These are phyloP conservation scores for Tillandsia leiboldiana DNA, from an alignment of 176 grass and related monocot genomes.

Conservation along the genomic window DNA sequence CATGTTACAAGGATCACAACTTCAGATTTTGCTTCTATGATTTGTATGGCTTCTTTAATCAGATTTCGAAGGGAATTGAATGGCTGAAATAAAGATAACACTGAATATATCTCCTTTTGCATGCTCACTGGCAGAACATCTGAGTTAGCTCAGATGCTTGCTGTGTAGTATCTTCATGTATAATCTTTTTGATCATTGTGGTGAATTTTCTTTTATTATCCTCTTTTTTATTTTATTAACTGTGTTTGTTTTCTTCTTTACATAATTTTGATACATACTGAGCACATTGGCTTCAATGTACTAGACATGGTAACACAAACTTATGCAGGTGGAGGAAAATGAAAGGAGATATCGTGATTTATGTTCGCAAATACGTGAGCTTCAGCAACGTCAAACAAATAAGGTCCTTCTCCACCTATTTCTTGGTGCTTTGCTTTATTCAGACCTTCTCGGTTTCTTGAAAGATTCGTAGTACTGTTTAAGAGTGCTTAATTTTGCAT, in stretches of 20 bases:
- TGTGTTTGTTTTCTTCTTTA: background rate
- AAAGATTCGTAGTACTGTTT: background rate
- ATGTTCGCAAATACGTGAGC: conserved; percentile 31
- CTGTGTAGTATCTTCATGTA: background rate
- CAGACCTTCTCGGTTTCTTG: background rate
- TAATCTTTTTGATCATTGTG: background rate
- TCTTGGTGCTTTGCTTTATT: background rate
- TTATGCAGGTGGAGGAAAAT: conserved; percentile 48
- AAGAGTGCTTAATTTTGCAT: background rate
- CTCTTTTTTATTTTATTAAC: background rate
- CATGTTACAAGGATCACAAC: background rate
- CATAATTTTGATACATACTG: background rate
- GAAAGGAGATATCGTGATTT: conserved; percentile 27
- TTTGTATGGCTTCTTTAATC: background rate
- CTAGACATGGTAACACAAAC: conserved; percentile 4
- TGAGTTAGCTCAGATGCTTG: no score
- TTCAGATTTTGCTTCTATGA: background rate
- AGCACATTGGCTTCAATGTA: conserved; percentile 19
- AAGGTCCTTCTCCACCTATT: conserved; percentile 32
- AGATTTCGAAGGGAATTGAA: background rate
- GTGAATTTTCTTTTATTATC: background rate
- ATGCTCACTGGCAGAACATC: background rate
- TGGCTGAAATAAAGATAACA: background rate
- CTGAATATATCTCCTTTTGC: background rate
- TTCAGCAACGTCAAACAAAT: conserved; percentile 46